A percentile compares a stretch with the other conserved stretches of the same genome.
These are phyloP conservation scores for Isatis tinctoria DNA, from an alignment of 345 rosid species.

Conservation along the genomic window DNA sequence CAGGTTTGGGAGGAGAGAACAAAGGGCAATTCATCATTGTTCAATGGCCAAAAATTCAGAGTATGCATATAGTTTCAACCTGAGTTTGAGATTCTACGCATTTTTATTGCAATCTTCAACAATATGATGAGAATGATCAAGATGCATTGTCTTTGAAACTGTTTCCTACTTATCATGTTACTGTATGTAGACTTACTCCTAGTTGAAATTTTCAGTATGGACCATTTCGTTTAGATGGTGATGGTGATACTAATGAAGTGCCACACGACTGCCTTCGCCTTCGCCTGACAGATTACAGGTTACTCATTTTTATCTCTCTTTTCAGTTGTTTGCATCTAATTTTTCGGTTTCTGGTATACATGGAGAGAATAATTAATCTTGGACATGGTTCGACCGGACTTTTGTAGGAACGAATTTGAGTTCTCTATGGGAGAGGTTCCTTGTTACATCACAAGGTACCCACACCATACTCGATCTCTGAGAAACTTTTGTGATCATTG, in stretches of 20 bases:
- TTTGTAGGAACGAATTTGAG: constrained; percentile 83
- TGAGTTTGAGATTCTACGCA: background rate
- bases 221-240: constrained; percentile 41
- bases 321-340: background rate
- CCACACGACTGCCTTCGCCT: constrained; percentile 56
- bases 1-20: constrained; percentile 73
- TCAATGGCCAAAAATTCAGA: constrained; percentile 84
- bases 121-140: background rate
- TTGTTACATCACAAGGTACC: constrained; percentile 70
- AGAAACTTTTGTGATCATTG: background rate
- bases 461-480: background rate
- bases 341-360: background rate
- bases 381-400: constrained; percentile 49
- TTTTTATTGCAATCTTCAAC: background rate
- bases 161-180: background rate
- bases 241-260: constrained; percentile 35
- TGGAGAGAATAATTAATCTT: constrained; percentile 16
- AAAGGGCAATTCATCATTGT: constrained; percentile 54
- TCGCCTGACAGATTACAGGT: constrained; percentile 91
- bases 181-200: too few relatives aligned
- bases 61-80: constrained; percentile 26
- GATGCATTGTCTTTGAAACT: background rate
- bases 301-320: constrained; percentile 17
- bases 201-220: constrained; percentile 57
- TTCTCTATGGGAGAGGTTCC: constrained; percentile 78